Evolutionary conservation across 2,329 filamentous ascomycete species (phyloP).

Genomic region (Penicillium polonicum): DNA sequence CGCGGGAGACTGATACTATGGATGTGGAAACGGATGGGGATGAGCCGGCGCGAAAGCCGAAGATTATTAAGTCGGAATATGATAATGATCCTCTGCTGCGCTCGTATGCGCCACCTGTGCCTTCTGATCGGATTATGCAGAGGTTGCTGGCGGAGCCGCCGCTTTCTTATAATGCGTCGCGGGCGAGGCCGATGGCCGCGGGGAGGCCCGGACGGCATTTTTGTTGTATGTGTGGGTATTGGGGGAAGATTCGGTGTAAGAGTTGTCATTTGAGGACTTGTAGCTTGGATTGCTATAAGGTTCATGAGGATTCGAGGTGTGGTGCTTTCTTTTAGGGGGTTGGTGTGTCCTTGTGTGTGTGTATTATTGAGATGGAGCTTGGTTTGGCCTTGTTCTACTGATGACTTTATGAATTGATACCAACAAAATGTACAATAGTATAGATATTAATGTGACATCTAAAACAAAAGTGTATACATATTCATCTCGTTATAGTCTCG

Average conservation of each 20-base stretch:
- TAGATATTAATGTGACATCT: neutral
- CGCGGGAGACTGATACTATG: slow-evolving; percentile 13
- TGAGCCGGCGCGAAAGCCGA: slow-evolving; percentile 12
- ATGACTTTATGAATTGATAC: slow-evolving; percentile 23
- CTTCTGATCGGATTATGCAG: slow-evolving; percentile 48
- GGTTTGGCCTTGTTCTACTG: neutral
- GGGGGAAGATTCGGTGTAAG: slow-evolving; percentile 50
- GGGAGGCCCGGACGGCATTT: slow-evolving; percentile 42
- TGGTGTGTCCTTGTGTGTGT: slow-evolving; percentile 8
- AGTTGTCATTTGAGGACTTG: slow-evolving; percentile 49
- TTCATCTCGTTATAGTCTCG: neutral
- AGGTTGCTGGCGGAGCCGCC: slow-evolving; percentile 47
- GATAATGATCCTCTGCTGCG: slow-evolving; percentile 45
- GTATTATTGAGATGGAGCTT: slow-evolving; percentile 8
- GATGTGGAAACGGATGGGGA: slow-evolving; percentile 16
- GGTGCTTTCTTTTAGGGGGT: slow-evolving; percentile 39
- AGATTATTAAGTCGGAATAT: slow-evolving; percentile 37
- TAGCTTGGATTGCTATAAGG: slow-evolving; percentile 48
- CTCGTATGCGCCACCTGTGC: slow-evolving; percentile 44
- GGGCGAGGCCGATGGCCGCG: slow-evolving; percentile 37
- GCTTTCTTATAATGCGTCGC: slow-evolving; percentile 47
- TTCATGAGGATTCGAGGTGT: slow-evolving; percentile 50
- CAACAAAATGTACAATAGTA: slow-evolving; percentile 16
- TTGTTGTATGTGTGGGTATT: slow-evolving; percentile 52
- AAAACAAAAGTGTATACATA: neutral